Conservation (phyloP, 768 basidiomycete species). For the Rickenella mellea region DNA sequence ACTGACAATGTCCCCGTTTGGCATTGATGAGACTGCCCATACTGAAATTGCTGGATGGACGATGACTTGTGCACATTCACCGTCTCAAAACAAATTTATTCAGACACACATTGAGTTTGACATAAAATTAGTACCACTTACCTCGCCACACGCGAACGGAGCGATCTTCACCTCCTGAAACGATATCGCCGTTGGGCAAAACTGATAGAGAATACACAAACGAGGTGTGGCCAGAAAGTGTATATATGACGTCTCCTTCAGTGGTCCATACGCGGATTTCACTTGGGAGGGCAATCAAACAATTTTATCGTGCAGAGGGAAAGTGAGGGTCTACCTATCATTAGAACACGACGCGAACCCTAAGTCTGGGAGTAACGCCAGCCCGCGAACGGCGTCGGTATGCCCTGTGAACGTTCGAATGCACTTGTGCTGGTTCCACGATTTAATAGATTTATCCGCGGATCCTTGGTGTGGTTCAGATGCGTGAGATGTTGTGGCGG, state of each 20-base stretch:
- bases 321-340: conserved; percentile 53
- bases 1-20: conserved; percentile 87
- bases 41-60: conserved; percentile 95
- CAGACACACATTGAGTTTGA: conserved; percentile 1
- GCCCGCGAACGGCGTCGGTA: conserved; percentile 81
- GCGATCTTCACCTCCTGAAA: conserved; percentile 93
- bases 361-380: conserved; percentile 72
- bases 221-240: conserved; percentile 89
- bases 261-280: conserved; percentile 91
- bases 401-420: conserved; percentile 79
- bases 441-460: conserved; percentile 88
- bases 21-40: conserved; percentile 83
- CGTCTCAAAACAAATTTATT: conserved; percentile 39
- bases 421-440: conserved; percentile 73
- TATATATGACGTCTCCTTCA: conserved; percentile 65
- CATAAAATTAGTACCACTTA: conserved; percentile 20
- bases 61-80: conserved; percentile 81
- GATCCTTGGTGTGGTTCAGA: conserved; percentile 45
- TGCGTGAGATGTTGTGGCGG: background rate
- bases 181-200: conserved; percentile 71
- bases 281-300: conserved; percentile 29
- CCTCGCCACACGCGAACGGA: conserved; percentile 88
- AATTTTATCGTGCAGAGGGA: background rate
- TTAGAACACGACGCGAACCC: conserved; percentile 96
- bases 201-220: conserved; percentile 89